Evolutionary conservation across 2,329 filamentous ascomycete species (phyloP), one percentile per base, ranked within the genome.

Genomic region (Amylocarpus encephaloides): DNA sequence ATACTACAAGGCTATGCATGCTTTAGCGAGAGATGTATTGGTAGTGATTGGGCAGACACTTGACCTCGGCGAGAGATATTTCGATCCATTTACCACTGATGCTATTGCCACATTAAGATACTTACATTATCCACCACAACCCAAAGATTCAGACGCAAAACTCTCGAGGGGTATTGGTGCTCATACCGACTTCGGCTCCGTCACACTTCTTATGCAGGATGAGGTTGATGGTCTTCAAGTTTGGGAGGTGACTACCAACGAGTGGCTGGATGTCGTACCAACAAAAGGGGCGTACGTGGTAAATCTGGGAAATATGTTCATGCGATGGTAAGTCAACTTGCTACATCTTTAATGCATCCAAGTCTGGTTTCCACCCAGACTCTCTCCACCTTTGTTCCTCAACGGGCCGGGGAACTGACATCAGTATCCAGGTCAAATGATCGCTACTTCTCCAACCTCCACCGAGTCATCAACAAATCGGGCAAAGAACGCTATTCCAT

Each of bases 131-230:
- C 73, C 73, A 1, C 68, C 71, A 0, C 68, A 71, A 48, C 65
- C 64, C 1, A 55, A 62, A 1, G 66, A 46, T 34, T 45, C 34
- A 5, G 51, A 46, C 46, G 51, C 43, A 42, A 53, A 55, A 26
- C 43, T 49, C 4, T 47, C 73, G 22, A 26, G 22, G 71, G 55
- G 60, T 73, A 77, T 77, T 33, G 74, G 74, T 10, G 74, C 72
- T 2, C 74, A 77, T 46, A 76, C 73, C 6, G 74, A 77, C 50
- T 77, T 76, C 46, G 73, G 74, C 2, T 69, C 71, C 22, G 69
- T 79, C 22, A 79, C 76, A 1, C 64, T 79, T 39, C 68, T 79
- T 15, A 67, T 78, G 26, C 75, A 78, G 54, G 73, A 75, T 51
- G 63, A 66, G 5, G 61, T 71, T 12, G 69, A 70, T 42, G 76